phyloP scores from a whole-genome alignment of 2,329 filamentous ascomycete genomes.

The Blastomyces gilchristii region DNA sequence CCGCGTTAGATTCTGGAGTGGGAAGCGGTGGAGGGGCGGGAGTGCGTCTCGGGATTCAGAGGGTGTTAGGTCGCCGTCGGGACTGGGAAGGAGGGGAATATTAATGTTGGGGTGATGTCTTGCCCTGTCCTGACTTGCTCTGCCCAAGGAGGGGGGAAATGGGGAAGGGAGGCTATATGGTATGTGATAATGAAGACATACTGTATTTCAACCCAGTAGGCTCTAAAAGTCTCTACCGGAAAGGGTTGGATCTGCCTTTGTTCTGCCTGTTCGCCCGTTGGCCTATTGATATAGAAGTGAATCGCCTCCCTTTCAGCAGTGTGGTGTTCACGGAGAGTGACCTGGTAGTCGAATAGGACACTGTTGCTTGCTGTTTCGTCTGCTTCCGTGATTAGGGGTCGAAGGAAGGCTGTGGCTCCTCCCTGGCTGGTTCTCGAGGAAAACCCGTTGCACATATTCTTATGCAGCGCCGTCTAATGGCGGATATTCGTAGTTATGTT shows the following conservation, averaged over 20 bases:
- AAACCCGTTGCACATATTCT: constrained; percentile 10
- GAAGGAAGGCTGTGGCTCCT: constrained; percentile 8
- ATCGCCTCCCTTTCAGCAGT: background rate
- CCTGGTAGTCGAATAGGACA: constrained; percentile 2
- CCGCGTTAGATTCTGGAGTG: background rate
- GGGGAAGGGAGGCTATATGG: background rate
- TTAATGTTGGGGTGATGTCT: too few relatives aligned
- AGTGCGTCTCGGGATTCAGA: constrained; percentile 1
- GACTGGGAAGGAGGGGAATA: too few relatives aligned
- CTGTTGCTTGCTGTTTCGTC: background rate
- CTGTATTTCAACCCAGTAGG: constrained; percentile 11
- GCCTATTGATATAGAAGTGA: background rate
- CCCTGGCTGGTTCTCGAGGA: constrained; percentile 7
- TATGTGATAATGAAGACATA: background rate
- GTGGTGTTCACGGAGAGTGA: constrained; percentile 1
- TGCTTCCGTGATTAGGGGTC: background rate
- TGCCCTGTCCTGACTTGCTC: too few relatives aligned
- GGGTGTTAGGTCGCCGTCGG: constrained; percentile 8
- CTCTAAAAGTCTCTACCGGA: constrained; percentile 1
- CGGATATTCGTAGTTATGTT: background rate
- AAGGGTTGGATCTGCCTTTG: background rate
- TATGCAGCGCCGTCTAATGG: background rate
- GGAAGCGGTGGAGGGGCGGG: constrained; percentile 6
- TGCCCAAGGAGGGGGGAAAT: background rate
- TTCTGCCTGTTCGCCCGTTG: background rate